A percentile compares a stretch with the other conserved stretches of the same genome.
Evolutionary conservation across 2,329 filamentous ascomycete species (phyloP).

Genomic region (Neonectria punicea): DNA sequence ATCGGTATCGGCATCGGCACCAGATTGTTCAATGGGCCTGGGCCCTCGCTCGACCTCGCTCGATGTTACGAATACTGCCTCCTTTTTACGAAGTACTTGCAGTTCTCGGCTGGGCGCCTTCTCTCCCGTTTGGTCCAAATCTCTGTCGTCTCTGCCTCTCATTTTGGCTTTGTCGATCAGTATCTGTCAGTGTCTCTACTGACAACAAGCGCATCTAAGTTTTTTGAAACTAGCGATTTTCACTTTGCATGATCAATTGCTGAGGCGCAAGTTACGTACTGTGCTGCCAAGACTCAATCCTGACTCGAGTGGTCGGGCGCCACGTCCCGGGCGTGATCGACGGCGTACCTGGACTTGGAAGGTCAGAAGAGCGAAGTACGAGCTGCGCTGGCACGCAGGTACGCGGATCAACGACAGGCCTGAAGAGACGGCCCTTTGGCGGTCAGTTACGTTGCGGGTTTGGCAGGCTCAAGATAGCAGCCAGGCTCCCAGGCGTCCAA

Average conservation of each 20-base stretch:
- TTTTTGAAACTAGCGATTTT: conserved; percentile 18
- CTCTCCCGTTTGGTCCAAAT: conserved; percentile 2
- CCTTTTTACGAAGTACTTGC: background rate
- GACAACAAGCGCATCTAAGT: background rate
- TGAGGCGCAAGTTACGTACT: conserved; percentile 16
- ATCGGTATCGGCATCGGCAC: conserved; percentile 17
- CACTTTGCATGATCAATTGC: conserved; percentile 26
- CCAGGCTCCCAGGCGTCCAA: conserved; percentile 25
- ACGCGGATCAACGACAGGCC: conserved; percentile 30
- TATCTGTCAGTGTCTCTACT: background rate
- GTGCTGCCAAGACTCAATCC: conserved; percentile 17
- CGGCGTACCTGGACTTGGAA: conserved; percentile 25
- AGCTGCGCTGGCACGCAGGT: conserved; percentile 26
- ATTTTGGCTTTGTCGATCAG: background rate
- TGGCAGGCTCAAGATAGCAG: conserved; percentile 22
- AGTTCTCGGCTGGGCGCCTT: conserved; percentile 7
- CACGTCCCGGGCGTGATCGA: conserved; percentile 24
- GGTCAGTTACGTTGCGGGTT: conserved; percentile 32
- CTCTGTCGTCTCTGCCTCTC: background rate
- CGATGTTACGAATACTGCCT: conserved; percentile 7
- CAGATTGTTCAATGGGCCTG: conserved; percentile 20
- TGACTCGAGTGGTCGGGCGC: conserved; percentile 31
- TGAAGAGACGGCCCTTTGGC: conserved; percentile 28
- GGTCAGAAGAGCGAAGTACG: conserved; percentile 22
- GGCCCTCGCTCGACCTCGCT: background rate